Percentiles rank a stretch among this genome's conserved stretches.
Conservation (phyloP, 352 stramenopile species). For the Pythium sukuiense region DNA sequence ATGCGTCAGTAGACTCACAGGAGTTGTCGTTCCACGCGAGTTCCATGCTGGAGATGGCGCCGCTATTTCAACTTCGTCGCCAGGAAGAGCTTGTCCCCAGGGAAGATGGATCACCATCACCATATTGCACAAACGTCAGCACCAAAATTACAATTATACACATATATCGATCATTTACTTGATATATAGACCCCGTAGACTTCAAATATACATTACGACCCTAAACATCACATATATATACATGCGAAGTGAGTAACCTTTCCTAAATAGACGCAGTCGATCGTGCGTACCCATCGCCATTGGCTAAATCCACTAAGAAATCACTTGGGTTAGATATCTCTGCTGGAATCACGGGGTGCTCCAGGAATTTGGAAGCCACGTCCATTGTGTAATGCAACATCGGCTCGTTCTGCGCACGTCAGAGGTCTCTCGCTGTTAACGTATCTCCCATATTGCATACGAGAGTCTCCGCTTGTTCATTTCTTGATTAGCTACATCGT, state of each 20-base stretch:
- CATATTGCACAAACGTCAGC: slow-evolving; percentile 10
- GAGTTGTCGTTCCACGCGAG: slow-evolving; percentile 71
- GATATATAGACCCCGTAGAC: too few species aligned
- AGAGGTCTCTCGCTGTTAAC: background rate
- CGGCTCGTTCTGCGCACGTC: too few species aligned
- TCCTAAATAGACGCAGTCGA: background rate
- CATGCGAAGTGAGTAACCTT: background rate
- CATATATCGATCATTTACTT: background rate
- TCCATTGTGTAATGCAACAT: background rate
- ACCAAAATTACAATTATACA: background rate
- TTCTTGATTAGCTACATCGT: background rate
- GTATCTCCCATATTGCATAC: background rate
- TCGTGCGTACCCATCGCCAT: background rate
- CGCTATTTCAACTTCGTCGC: slow-evolving; percentile 2
- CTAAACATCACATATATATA: too few species aligned
- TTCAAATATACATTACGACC: too few species aligned
- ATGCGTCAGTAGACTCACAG: slow-evolving; percentile 44
- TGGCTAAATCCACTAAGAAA: background rate
- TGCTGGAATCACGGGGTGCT: background rate
- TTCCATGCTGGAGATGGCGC: slow-evolving; percentile 39
- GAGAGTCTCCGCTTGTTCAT: background rate
- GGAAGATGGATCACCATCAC: slow-evolving; percentile 9
- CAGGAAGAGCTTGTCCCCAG: background rate
- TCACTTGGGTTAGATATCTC: background rate
- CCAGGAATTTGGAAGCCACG: background rate